Evolutionary conservation across 345 rosid genomes (phyloP), one percentile per base, ranked within the genome.

Genomic region (Lepidium aucheri): DNA sequence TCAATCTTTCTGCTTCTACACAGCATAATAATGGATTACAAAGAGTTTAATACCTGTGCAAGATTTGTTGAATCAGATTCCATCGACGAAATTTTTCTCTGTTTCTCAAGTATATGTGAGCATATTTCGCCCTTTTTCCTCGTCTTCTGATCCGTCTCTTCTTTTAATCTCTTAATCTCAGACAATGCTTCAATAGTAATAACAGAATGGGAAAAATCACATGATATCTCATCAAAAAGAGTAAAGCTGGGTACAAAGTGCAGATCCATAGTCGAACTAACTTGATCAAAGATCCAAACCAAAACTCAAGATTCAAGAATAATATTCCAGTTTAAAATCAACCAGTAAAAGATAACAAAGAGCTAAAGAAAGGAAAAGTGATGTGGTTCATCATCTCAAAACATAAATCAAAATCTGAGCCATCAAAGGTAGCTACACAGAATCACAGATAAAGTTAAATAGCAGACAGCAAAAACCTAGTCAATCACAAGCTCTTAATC

Each of bases 1-100:
- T 13, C 16, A 16, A 39, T 7, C n/a, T 4, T 17, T 10, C 12
- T 38, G 18, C 56, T 57, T 46, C 11, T 46, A 36, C 15, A 7
- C 33, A 22, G 6, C 22, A 33, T 39, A 41, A 45, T 6, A 41
- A 60, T 33, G 26, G 33, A 58, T 41, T 45, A 40, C 28, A 65
- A 5, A 65, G 42, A 45, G 16, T 32, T 10, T 5, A 8, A 24
- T 61, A 82, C 98, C 88, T 91, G 90, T 15, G 63, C 60, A 71
- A 85, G 85, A n/a, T 80, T 81, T 68, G 70, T 53, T 43, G 81
- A 81, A 75, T 85, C 95, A 70, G 79, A 81, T 60, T 86, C 87
- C 72, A 83, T 50, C 0, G 83, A 77, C 44, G 80, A 68, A 15
- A 72, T 71, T 74, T 69, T 89, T 55, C 78, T 81, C 76, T 83